These are phyloP conservation scores for Phytophthora syringae DNA, from an alignment of 352 stramenopile species.

Conservation along the genomic window DNA sequence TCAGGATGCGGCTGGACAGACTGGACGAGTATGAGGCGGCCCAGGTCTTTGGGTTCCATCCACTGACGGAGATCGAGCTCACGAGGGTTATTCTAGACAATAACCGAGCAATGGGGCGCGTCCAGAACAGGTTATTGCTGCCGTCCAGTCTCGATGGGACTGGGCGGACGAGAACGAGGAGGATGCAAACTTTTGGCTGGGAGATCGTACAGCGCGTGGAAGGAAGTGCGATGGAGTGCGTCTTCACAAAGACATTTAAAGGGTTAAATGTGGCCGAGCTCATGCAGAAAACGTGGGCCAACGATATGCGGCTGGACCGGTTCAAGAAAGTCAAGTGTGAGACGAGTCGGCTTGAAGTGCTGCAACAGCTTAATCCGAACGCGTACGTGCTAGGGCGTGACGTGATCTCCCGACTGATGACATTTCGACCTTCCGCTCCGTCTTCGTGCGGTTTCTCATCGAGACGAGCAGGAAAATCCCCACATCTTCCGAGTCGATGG, in stretches of 20 bases:
- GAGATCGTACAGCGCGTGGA: constrained; percentile 42
- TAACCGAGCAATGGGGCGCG: constrained; percentile 32
- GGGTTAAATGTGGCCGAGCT: constrained; percentile 36
- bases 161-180: constrained; percentile 4
- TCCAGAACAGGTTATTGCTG: constrained; percentile 41
- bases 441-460: constrained; percentile 54
- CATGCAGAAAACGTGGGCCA: constrained; percentile 51
- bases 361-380: constrained; percentile 48
- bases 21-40: constrained; percentile 43
- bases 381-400: constrained; percentile 51
- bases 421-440: constrained; percentile 43
- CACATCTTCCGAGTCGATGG: constrained; percentile 14
- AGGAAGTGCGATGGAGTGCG: constrained; percentile 47
- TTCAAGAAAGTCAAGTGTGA: constrained; percentile 60
- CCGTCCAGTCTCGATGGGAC: constrained; percentile 10
- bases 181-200: constrained; percentile 50
- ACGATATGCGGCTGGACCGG: constrained; percentile 45
- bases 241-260: constrained; percentile 52
- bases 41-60: constrained; percentile 45
- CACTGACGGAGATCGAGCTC: constrained; percentile 40
- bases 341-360: constrained; percentile 44
- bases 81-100: constrained; percentile 50
- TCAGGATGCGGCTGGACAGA: constrained; percentile 35
- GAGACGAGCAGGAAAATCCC: constrained; percentile 29
- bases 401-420: constrained; percentile 43